Base-by-base conservation (phyloP, 108 stramenopile genomes). In the Mediolabrus comicus region DNA sequence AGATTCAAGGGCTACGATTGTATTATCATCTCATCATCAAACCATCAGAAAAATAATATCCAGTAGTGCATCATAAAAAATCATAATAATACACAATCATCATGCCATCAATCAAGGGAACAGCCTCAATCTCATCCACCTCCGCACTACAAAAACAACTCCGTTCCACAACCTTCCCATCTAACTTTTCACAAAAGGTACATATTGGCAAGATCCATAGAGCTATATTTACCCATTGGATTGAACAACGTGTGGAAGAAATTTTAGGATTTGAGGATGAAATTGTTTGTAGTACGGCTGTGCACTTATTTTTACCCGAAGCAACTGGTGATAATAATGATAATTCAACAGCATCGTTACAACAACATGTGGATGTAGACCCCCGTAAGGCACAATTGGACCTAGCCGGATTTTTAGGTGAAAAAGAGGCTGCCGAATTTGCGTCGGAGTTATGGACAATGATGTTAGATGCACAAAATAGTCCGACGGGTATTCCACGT, bases 221-320 rank as follows among this genome's bases (percentile, higher is more conserved):
- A 12, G 55, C 80, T 27, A 87, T 95, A 8, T 55, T 95, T 34
- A 60, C 69, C n/a, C 86, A 89, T 49, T 95, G 91, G 91, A 88
- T 95, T 55, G 89, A 95, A 69, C 61, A 82, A 34, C 71, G 77
- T 39, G 70, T 95, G 54, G 69, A 71, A 4, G 53, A 65, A 17
- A 75, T 95, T 13, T 67, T 91, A 28, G 94, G 94, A 34, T 95
- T 95, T 75, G 94, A 95, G 19, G 94, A 95, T 74, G 94, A 95
- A 53, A 95, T 95, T 74, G 94, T 95, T 0, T 36, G 75, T 19
- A 76, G 74, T 28, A 95, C 81, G 38, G 91, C 91, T 2, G 82
- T 87, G 25, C 89, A 95, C 75, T 60, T 95, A 25, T 95, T 95
- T 74, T 64, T 95, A 31, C 90, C 90, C 3, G 77, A 82, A 27